These are phyloP conservation scores for Aurantiochytrium sp. DNA, from an alignment of 108 stramenopile species.

Conservation along the genomic window DNA sequence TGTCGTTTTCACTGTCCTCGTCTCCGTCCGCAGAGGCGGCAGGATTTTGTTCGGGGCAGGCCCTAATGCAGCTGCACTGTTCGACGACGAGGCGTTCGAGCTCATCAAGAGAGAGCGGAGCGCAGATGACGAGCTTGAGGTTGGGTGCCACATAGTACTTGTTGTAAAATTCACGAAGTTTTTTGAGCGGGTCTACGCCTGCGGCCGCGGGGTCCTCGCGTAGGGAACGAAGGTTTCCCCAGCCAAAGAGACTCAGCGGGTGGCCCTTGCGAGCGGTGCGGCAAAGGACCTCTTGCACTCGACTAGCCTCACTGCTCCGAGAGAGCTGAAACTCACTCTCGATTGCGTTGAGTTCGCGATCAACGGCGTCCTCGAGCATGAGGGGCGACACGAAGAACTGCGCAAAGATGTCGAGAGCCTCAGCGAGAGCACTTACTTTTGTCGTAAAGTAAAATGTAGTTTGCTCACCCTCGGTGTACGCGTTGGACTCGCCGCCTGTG, in stretches of 20 bases:
- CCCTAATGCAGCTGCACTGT: conserved; percentile 60
- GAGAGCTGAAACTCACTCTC: conserved; percentile 89
- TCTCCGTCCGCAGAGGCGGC: no score
- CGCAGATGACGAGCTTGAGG: conserved; percentile 70
- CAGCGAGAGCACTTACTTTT: conserved; percentile 66
- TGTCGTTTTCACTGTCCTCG: neutral
- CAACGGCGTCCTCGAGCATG: conserved; percentile 64
- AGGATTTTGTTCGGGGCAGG: conserved; percentile 38
- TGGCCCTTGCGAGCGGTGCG: conserved; percentile 60
- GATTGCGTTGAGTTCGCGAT: conserved; percentile 82
- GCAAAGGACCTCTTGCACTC: conserved; percentile 60
- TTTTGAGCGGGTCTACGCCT: conserved; percentile 54
- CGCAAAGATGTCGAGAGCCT: conserved; percentile 87
- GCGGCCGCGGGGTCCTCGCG: conserved; percentile 53
- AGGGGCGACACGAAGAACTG: conserved; percentile 85
- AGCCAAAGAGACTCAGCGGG: conserved; percentile 75
- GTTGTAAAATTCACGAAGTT: conserved; percentile 73
- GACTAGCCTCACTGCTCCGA: conserved; percentile 76
- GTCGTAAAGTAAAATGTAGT: conserved; percentile 86
- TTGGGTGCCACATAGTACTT: conserved; percentile 78
- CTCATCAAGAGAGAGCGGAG: conserved; percentile 55
- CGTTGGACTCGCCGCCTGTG: conserved; percentile 86
- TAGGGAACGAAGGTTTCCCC: conserved; percentile 84
- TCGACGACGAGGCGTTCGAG: conserved; percentile 66
- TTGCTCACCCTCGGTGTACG: conserved; percentile 83